Evolutionary conservation across 495 filamentous ascomycete species (phyloP), one percentile per base, ranked within the genome.

Genomic region (Aspergillus leporis): DNA sequence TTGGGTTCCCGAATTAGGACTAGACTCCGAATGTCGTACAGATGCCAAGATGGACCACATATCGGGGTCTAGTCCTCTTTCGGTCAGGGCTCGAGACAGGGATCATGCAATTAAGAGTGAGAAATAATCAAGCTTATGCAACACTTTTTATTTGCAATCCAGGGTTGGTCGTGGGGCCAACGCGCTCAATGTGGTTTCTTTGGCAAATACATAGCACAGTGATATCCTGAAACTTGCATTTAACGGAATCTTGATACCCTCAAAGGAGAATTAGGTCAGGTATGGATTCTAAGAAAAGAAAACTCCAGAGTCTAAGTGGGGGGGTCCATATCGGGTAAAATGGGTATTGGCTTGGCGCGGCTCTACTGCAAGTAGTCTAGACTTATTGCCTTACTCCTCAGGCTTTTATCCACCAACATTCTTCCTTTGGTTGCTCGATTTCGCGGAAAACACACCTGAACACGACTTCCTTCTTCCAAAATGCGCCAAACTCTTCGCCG

Each of bases 401-500:
- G 7, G 18, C 19, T 22, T 1, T 22, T n/a, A n/a, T n/a, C n/a
- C 43, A 1, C 43, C 19, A 47, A 8, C 12, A 43, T 19, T 43
- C 14, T 21, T n/a, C 13, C 40, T 43, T 14, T n/a, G 16, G 9
- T 43, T 43, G 2, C 40, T n/a, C 40, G 18, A 43, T 43, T 7
- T 14, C 40, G 4, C n/a, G 40, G 2, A 43, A 6, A 6, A 43
- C 8, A 5, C 19, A 47, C 54, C 13, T 45, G 8, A 13, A 19
- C 41, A 34, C 25, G 22, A 3, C 23, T 19, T 10, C 30, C 22
- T 19, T 49, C 43, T 28, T 6, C 25, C 2, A 47, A 59, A 40
- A 81, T 81, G 78, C 75, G 73, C 51, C 69, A 65, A 55, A 78
- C 75, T 2, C 76, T 83, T 32, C 78, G 79, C 5, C 68, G 81